phyloP scores from a whole-genome alignment of 768 basidiomycete species.

The Infundibulicybe gibba region DNA sequence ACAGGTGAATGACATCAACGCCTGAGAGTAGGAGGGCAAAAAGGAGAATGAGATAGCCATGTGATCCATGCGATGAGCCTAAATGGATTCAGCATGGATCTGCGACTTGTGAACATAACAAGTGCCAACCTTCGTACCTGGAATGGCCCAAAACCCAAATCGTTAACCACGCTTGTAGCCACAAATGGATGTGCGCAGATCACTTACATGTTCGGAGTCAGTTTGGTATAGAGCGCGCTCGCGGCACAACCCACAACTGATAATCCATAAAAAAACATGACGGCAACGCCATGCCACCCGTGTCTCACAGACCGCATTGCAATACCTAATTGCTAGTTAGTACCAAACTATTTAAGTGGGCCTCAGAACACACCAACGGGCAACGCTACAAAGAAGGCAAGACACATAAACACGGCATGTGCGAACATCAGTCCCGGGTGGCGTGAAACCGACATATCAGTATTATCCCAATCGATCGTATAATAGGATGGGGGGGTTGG shows the following conservation, averaged over 20 bases:
- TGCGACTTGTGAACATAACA: conserved; percentile 1
- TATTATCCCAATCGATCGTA: conserved; percentile 69
- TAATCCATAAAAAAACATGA: conserved; percentile 62
- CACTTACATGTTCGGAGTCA: conserved; percentile 81
- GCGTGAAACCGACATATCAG: conserved; percentile 35
- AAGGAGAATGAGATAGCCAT: conserved; percentile 51
- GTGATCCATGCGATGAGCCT: conserved; percentile 54
- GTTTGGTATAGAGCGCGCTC: conserved; percentile 68
- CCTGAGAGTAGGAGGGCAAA: conserved; percentile 32
- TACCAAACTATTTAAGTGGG: neutral
- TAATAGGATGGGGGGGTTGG: conserved; percentile 82
- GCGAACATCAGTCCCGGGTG: conserved; percentile 70
- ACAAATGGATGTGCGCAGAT: conserved; percentile 12
- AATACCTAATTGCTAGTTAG: conserved; percentile 49
- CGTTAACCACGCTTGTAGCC: conserved; percentile 1
- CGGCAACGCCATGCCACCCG: conserved; percentile 52
- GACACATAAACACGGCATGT: conserved; percentile 70
- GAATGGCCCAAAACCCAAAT: conserved; percentile 5
- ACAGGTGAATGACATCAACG: conserved; percentile 49
- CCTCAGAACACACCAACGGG: conserved; percentile 60
- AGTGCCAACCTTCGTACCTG: conserved; percentile 63
- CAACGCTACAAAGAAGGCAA: conserved; percentile 81
- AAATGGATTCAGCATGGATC: neutral
- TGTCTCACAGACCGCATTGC: conserved; percentile 77
- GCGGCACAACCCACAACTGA: conserved; percentile 61